Percentiles rank a stretch among this genome's conserved stretches.
Conservation (phyloP, 352 stramenopile genomes). For the Phytophthora cryptogea region DNA sequence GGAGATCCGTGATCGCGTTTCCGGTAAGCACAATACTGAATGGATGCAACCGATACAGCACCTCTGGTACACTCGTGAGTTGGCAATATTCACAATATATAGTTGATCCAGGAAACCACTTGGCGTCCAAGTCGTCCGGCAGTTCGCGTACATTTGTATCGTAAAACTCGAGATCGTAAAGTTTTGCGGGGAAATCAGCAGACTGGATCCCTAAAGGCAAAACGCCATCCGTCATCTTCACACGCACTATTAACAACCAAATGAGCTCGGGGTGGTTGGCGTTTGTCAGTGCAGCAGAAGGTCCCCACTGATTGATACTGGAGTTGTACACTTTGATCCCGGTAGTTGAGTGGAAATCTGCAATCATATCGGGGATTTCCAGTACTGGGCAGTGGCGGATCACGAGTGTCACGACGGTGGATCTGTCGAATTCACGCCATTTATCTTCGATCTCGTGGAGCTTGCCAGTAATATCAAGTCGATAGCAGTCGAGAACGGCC, state of each 20-base stretch:
- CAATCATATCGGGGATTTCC: constrained; percentile 29
- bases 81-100: neutral
- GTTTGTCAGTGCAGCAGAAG: constrained; percentile 24
- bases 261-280: constrained; percentile 26
- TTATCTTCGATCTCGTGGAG: constrained; percentile 3
- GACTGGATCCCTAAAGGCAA: constrained; percentile 36
- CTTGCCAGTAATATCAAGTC: constrained; percentile 2
- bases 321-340: constrained; percentile 34
- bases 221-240: constrained; percentile 21
- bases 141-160: constrained; percentile 32
- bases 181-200: neutral
- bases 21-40: neutral
- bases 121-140: constrained; percentile 30
- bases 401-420: constrained; percentile 15
- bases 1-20: neutral
- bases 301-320: constrained; percentile 23
- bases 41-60: constrained; percentile 1
- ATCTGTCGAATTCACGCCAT: constrained; percentile 17
- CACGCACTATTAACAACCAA: constrained; percentile 29
- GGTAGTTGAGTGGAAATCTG: constrained; percentile 32
- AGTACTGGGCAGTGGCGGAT: constrained; percentile 34
- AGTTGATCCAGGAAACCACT: constrained; percentile 17
- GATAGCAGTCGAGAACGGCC: constrained; percentile 29
- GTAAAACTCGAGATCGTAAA: constrained; percentile 33
- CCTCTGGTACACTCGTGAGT: neutral